Base-by-base conservation (phyloP, 768 basidiomycete species). In the Serendipita sp. region DNA sequence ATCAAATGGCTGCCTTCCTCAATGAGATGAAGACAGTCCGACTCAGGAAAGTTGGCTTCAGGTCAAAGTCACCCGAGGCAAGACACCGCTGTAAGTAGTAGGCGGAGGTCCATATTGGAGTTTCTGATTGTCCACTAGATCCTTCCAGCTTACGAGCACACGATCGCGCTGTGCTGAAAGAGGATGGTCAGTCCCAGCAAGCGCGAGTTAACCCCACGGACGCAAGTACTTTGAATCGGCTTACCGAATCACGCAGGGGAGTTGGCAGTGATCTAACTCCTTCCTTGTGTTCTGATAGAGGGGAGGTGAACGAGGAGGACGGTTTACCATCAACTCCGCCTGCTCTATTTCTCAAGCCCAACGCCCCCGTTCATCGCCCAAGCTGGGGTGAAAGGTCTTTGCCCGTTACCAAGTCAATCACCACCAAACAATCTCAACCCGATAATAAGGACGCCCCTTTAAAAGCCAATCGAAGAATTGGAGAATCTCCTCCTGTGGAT, bases 1-100 rank as follows among this genome's bases (percentile, higher is more conserved):
- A 90, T 67, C 87, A 90, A 72, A 89, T 91, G 86, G 86, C 85
- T 0, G 87, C 85, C 1, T 91, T 91, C 70, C 73, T 91, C 67
- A 83, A 75, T 3, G 89, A 91, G 72, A 83, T 91, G 79, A 90
- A 89, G 77, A 85, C 81, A 1, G 86, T 83, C 30, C 77, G 84
- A 56, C 69, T 91, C 62, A 79, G 81, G 67, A 88, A 81, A 72
- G 34, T 48, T 32, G 34, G 18, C 15, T 48, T 16, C 5, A 64
- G 32, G 54, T 53, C 56, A 28, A 30, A 60, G 8, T 37, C 41
- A 41, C 18, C 18, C 16, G 48, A 24, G 32, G 32, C 8, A 16
- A 34, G n/a, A 16, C 5, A 16, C 8, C 48, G 10, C 16, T 5
- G 48, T n/a, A 53, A 53, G 32, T 53, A 53, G 18, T 7, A n/a